Conservation (phyloP, 2,329 filamentous ascomycete species). For the Colletotrichum sp. region DNA sequence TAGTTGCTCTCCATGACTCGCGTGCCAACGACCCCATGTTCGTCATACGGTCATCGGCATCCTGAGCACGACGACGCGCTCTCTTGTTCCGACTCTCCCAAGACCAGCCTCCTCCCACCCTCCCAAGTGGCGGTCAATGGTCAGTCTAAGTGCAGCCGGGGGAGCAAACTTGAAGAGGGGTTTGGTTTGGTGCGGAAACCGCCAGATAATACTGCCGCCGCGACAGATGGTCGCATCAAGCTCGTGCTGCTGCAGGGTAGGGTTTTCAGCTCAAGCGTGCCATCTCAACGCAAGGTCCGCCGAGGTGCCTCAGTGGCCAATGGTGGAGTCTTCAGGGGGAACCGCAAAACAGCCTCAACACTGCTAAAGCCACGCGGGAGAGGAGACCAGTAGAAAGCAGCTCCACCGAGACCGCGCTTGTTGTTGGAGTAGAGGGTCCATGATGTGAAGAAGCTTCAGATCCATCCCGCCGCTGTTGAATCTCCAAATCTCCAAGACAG, state of each 20-base stretch:
- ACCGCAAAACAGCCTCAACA: constrained; percentile 21
- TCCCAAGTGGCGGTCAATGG: constrained; percentile 13
- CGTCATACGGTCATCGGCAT: neutral
- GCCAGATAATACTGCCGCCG: neutral
- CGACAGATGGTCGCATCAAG: neutral
- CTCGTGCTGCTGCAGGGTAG: neutral
- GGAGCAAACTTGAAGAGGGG: neutral
- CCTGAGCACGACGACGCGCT: neutral
- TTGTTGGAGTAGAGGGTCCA: constrained; percentile 17
- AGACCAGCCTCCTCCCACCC: neutral
- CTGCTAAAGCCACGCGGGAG: constrained; percentile 17
- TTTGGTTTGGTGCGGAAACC: neutral
- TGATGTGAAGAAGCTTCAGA: constrained; percentile 13
- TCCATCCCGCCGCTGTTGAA: constrained; percentile 16
- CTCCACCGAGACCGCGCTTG: constrained; percentile 15
- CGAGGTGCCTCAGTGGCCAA: neutral
- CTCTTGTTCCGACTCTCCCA: neutral
- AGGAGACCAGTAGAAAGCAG: neutral
- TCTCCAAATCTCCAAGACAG: constrained; percentile 17
- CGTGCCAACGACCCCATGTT: neutral
- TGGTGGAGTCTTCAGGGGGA: constrained; percentile 13
- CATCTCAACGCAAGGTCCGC: neutral
- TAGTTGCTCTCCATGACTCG: constrained; percentile 17
- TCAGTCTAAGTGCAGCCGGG: neutral
- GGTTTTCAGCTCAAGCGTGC: neutral